These are phyloP conservation scores for Ilyonectria sp. DNA, from an alignment of 2,329 filamentous ascomycete species.

Conservation along the genomic window DNA sequence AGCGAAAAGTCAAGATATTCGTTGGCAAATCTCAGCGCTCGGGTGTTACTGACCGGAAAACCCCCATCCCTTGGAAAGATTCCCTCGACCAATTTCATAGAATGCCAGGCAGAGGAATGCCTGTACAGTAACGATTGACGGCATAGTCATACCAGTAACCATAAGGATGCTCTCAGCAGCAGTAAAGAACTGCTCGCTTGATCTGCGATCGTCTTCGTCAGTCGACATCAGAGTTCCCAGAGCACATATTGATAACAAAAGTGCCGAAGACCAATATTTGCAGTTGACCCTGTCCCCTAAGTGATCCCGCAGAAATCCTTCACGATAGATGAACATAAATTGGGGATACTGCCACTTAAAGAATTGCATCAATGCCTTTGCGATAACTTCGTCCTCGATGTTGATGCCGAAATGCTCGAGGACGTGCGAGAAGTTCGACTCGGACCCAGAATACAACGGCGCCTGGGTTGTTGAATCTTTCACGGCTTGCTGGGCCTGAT, in stretches of 20 bases:
- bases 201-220: constrained; percentile 22
- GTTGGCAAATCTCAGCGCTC: constrained; percentile 35
- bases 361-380: constrained; percentile 40
- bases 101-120: constrained; percentile 48
- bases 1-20: background rate
- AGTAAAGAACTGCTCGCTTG: constrained; percentile 40
- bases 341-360: constrained; percentile 51
- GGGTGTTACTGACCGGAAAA: constrained; percentile 49
- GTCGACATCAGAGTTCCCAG: constrained; percentile 40
- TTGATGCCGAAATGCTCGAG: constrained; percentile 44
- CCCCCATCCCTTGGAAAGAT: constrained; percentile 48
- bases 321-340: constrained; percentile 52
- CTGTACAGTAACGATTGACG: constrained; percentile 45
- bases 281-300: constrained; percentile 35
- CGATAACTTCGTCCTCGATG: constrained; percentile 40
- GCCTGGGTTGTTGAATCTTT: constrained; percentile 11
- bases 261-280: constrained; percentile 49
- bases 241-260: constrained; percentile 48
- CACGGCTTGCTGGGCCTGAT: constrained; percentile 8
- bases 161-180: constrained; percentile 48
- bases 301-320: constrained; percentile 48
- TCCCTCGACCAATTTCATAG: constrained; percentile 49
- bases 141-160: constrained; percentile 40
- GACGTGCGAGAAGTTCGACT: constrained; percentile 36
- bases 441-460: constrained; percentile 22